Conservation (phyloP, 345 rosid species). For the Erodium maritimum region DNA sequence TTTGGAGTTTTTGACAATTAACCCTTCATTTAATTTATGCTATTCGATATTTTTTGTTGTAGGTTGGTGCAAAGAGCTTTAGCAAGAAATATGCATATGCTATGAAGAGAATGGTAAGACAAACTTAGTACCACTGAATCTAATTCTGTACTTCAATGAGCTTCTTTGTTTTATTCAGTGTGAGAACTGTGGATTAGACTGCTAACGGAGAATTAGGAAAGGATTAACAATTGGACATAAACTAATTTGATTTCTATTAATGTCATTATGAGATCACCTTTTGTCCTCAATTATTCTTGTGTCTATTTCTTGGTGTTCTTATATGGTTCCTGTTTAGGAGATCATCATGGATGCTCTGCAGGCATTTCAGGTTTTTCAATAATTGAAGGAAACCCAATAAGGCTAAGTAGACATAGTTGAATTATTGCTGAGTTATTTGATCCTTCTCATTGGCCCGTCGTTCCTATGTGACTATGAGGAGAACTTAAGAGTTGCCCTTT, state of each 20-base stretch:
- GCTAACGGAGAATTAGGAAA: too few relatives aligned
- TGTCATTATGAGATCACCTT: neutral
- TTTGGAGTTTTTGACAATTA: too few relatives aligned
- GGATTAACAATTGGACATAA: too few relatives aligned
- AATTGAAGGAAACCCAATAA: neutral
- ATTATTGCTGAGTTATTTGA: too few relatives aligned
- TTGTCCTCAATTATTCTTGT: neutral
- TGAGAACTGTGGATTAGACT: too few relatives aligned
- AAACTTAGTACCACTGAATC: neutral
- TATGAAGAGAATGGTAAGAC: conserved; percentile 65
- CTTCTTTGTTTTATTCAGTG: neutral
- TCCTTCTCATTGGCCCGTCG: conserved; percentile 1
- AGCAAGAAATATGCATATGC: conserved; percentile 82
- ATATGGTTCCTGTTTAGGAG: neutral
- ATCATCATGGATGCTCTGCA: too few relatives aligned
- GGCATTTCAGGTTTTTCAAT: too few relatives aligned
- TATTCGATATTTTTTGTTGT: conserved; percentile 11
- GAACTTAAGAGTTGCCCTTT: conserved; percentile 78
- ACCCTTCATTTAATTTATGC: neutral
- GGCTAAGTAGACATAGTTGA: neutral
- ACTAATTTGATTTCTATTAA: too few relatives aligned
- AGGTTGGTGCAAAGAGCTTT: conserved; percentile 87
- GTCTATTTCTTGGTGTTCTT: neutral
- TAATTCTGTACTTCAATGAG: neutral
- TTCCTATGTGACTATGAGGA: conserved; percentile 46